Evolutionary conservation across 768 basidiomycete genomes (phyloP), one percentile per base, ranked within the genome.

Genomic region (Fibroporia radiculosa): DNA sequence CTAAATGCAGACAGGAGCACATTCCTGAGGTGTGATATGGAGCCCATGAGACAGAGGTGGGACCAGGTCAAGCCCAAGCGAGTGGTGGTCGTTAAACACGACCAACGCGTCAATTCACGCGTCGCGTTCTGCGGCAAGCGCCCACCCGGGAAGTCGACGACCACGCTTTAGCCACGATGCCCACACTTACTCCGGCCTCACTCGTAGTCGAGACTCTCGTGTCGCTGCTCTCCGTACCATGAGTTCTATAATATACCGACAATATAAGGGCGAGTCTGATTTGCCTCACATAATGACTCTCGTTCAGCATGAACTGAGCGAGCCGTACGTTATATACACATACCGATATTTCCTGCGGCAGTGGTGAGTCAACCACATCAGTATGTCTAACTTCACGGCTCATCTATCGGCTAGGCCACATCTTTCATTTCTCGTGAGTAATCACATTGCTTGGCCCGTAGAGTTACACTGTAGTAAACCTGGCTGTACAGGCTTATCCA

Each of bases 291-390:
- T 97, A 57, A 91, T 95, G 78, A 71, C 74, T 16, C 76, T 97
- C 47, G 85, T 95, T 3, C 85, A 93, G 68, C 83, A 74, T 56
- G 93, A 96, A 67, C 79, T 97, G 57, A 90, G 85, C 53, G 93
- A 97, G 65, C 95, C 95, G 33, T 98, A 92, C 66, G 90, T 95
- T 42, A 81, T 91, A 33, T 97, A 95, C 66, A 97, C 93, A 0
- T 97, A 93, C 56, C 84, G 93, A 1, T 97, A 99, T 63, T 99
- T 99, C 62, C 75, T 99, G 6, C 80, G 92, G 60, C 87, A 93
- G 55, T 99, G 96, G 96, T 96, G 45, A 56, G 90, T 68, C 29
- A 25, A 27, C 42, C 36, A 18, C 23, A 39, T 48, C 50, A 58
- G 65, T 62, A 62, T 65, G 61, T 44, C 56, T 37, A 42, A 52